Conservation (phyloP, 768 basidiomycete species). For the Lepiota venenata region DNA sequence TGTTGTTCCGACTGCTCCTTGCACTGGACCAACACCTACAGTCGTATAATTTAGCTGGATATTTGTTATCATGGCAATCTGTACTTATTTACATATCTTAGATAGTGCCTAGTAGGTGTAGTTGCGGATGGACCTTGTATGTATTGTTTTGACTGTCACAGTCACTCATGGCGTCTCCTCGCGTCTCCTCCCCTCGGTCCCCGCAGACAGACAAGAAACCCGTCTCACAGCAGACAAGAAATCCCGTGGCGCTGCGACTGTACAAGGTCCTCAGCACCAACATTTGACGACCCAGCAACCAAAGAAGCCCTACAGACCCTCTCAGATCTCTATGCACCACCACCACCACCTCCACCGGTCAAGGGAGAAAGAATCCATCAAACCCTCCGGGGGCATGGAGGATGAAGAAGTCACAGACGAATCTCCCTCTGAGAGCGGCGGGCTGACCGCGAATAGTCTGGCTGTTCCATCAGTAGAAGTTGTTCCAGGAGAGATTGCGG, state of each 20-base stretch:
- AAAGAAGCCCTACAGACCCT: slow-evolving; percentile 80
- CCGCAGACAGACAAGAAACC: slow-evolving; percentile 13
- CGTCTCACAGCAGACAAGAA: slow-evolving; percentile 36
- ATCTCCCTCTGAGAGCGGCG: too few species aligned
- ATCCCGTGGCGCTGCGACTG: slow-evolving; percentile 82
- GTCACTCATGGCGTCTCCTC: slow-evolving; percentile 9
- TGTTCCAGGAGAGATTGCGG: slow-evolving; percentile 60
- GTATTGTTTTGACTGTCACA: not conserved
- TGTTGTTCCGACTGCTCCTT: slow-evolving; percentile 22
- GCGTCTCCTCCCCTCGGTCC: not conserved
- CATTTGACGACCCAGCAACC: slow-evolving; percentile 74
- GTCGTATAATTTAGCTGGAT: not conserved
- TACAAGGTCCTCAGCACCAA: slow-evolving; percentile 87
- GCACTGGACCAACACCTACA: slow-evolving; percentile 18
- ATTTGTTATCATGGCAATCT: not conserved
- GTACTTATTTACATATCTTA: too few species aligned
- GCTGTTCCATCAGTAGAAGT: slow-evolving; percentile 24
- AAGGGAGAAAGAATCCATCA: slow-evolving; percentile 32
- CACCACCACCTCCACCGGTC: too few species aligned
- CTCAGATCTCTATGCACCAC: slow-evolving; percentile 68
- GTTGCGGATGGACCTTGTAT: too few species aligned
- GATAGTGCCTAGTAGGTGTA: too few species aligned
- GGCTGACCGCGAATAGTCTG: not conserved
- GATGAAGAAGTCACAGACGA: slow-evolving; percentile 13
- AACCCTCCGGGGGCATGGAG: slow-evolving; percentile 22